Evolutionary conservation across 169 alveolate genomes (phyloP).

Genomic region (Eimeria acervulina): DNA sequence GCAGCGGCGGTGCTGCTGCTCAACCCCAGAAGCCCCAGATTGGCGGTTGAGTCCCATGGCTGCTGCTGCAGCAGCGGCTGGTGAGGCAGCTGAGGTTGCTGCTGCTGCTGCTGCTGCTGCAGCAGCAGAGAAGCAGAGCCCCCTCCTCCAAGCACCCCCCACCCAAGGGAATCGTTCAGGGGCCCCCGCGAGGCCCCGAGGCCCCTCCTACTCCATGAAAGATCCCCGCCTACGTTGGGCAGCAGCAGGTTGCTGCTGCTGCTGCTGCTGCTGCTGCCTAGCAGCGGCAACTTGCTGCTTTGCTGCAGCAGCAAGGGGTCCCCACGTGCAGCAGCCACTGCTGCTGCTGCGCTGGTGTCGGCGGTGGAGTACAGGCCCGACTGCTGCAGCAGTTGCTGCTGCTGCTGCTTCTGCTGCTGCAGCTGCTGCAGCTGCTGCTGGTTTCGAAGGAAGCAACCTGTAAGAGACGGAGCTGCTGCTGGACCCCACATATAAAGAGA

Average conservation of each 20-base stretch:
- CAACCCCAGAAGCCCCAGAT: neutral
- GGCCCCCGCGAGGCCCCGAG: conserved; percentile 6
- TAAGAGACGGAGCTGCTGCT: neutral
- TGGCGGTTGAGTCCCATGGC: neutral
- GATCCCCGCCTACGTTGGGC: neutral
- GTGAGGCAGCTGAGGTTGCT: neutral
- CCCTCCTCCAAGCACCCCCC: neutral
- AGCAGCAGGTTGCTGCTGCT: conserved; percentile 5
- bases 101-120: conserved; percentile 73
- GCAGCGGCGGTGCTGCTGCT: conserved; percentile 49
- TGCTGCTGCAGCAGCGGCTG: conserved; percentile 41
- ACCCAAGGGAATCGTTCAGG: neutral
- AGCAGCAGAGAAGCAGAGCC: neutral
- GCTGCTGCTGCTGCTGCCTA: neutral
- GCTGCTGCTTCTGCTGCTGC: conserved; percentile 51
- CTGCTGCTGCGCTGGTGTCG: conserved; percentile 1
- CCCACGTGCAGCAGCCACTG: neutral
- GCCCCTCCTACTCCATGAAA: neutral
- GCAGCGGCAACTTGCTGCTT: neutral
- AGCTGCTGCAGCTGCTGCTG: conserved; percentile 54
- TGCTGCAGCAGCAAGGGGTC: conserved; percentile 50
- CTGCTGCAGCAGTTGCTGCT: conserved; percentile 6
- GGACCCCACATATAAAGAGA: neutral
- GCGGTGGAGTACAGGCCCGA: neutral
- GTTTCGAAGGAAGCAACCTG: neutral